A percentile compares a stretch with the other conserved stretches of the same genome.
Conservation (phyloP, 2,329 filamentous ascomycete genomes). For the Monilinia laxa region DNA sequence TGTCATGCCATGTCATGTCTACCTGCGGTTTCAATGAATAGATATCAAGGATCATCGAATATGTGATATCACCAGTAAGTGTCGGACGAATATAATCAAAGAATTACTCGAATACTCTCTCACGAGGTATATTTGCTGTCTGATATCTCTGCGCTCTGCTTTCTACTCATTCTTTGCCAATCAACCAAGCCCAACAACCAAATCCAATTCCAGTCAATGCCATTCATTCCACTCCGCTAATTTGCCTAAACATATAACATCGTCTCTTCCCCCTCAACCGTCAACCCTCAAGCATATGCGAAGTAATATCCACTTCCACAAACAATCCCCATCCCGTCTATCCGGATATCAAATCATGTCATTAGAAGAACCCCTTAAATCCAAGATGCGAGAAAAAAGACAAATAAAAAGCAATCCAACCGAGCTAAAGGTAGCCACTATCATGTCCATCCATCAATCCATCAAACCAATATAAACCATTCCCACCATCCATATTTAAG, state of each 20-base stretch:
- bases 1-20: too few relatives aligned
- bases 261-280: not conserved
- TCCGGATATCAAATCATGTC: constrained; percentile 19
- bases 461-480: constrained; percentile 1
- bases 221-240: not conserved
- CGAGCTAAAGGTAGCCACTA: not conserved
- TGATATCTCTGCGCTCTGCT: not conserved
- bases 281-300: not conserved
- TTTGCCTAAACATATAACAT: not conserved
- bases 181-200: not conserved
- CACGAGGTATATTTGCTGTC: not conserved
- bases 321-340: constrained; percentile 2
- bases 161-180: not conserved
- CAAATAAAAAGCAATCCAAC: not conserved
- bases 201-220: not conserved
- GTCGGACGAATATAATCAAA: too few relatives aligned
- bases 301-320: not conserved
- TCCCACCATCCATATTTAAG: not conserved
- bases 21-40: too few relatives aligned
- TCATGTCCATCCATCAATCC: constrained; percentile 5
- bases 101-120: not conserved
- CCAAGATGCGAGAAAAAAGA: not conserved
- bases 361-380: constrained; percentile 9
- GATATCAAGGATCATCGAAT: too few relatives aligned
- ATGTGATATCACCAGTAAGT: too few relatives aligned